Evolutionary conservation across 225 moss, liverwort and hornwort species (phyloP).

Genomic region (Climacium dendroides): DNA sequence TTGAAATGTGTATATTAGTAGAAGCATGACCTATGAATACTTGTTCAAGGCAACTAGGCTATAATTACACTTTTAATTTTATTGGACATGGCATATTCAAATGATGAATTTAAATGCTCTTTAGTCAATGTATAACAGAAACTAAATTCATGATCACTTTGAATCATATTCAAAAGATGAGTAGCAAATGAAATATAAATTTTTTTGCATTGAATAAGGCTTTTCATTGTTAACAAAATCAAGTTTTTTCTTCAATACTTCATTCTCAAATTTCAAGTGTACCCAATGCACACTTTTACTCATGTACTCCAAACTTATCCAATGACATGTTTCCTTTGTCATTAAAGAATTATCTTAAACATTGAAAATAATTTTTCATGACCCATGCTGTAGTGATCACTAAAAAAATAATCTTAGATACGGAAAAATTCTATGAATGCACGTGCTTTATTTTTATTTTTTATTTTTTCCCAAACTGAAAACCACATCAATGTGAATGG

Average conservation of each 20-base stretch:
- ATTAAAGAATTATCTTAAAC: neutral
- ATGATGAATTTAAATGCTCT: neutral
- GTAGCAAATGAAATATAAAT: neutral
- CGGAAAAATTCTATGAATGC: too few relatives aligned
- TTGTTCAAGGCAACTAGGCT: neutral
- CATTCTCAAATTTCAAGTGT: neutral
- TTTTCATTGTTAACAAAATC: neutral
- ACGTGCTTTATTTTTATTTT: too few relatives aligned
- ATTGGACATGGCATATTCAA: too few relatives aligned
- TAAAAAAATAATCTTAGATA: too few relatives aligned
- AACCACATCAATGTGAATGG: too few relatives aligned
- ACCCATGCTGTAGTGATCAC: too few relatives aligned
- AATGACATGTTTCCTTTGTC: neutral
- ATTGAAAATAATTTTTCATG: too few relatives aligned
- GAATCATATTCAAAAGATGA: neutral
- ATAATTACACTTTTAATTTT: too few relatives aligned
- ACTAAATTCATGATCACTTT: neutral
- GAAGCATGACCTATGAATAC: neutral
- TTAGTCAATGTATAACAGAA: too few relatives aligned
- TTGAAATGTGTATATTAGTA: neutral
- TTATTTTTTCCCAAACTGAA: too few relatives aligned
- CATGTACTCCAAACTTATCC: neutral
- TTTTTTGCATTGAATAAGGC: neutral
- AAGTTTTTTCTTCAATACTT: neutral
- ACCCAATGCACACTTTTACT: neutral